Conservation (phyloP, 345 rosid genomes). For the Cochlearia excelsa region DNA sequence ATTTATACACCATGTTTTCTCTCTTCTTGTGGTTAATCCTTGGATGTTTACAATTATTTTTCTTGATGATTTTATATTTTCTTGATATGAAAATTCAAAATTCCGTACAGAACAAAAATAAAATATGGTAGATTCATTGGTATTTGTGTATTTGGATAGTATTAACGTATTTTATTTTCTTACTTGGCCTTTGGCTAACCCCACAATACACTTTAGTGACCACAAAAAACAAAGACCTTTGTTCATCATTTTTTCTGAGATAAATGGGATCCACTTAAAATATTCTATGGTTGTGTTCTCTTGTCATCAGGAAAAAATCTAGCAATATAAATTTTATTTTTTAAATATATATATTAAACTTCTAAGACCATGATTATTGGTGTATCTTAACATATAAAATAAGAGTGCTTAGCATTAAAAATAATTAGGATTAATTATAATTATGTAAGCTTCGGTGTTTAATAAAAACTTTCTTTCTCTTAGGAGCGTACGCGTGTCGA, state of each 20-base stretch:
- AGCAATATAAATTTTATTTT: conserved; percentile 6
- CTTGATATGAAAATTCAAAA: conserved; percentile 13
- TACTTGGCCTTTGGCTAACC: conserved; percentile 36
- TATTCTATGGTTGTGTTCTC: conserved; percentile 37
- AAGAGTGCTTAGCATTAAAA: no score
- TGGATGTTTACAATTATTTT: neutral
- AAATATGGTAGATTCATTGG: conserved; percentile 10
- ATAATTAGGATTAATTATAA: no score
- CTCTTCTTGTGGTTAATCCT: conserved; percentile 9
- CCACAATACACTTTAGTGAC: conserved; percentile 40
- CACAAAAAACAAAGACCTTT: conserved; percentile 35
- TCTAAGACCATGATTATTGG: no score
- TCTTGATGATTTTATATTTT: neutral
- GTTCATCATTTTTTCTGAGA: conserved; percentile 8
- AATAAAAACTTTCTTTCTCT: no score
- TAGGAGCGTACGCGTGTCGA: no score
- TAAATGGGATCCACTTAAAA: conserved; percentile 37
- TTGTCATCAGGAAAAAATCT: conserved; percentile 31
- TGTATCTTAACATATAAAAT: no score
- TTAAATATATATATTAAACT: neutral
- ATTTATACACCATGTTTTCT: conserved; percentile 3
- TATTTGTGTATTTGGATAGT: conserved; percentile 28
- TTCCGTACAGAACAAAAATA: conserved; percentile 21
- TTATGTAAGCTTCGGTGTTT: no score
- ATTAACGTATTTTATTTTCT: conserved; percentile 11